phyloP scores from a whole-genome alignment of 2,329 filamentous ascomycete genomes.

The Aspergillus tubingensis region DNA sequence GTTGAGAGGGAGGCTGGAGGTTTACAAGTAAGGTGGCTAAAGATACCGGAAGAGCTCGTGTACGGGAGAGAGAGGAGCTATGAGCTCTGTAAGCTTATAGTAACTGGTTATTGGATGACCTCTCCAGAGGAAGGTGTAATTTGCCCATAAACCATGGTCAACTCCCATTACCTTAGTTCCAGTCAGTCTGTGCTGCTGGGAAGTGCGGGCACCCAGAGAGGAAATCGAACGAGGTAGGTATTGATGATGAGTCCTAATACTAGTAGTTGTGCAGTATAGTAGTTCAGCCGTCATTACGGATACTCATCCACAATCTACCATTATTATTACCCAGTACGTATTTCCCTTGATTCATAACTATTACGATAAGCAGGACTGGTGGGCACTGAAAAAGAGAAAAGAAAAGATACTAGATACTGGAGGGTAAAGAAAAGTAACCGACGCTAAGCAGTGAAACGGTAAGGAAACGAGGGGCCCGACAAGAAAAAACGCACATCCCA shows the following conservation, averaged over 20 bases:
- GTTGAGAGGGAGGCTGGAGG: background rate
- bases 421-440: background rate
- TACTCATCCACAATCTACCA: background rate
- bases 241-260: no score
- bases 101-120: no score
- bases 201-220: background rate
- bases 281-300: background rate
- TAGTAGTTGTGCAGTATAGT: no score
- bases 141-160: background rate
- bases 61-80: no score
- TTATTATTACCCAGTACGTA: background rate
- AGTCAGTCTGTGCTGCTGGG: background rate
- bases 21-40: background rate
- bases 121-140: background rate
- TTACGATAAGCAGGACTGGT: background rate
- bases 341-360: background rate
- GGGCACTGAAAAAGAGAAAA: background rate
- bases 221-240: background rate
- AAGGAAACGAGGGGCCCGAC: conserved; percentile 17
- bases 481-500: conserved; percentile 28
- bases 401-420: no score
- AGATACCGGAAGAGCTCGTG: background rate
- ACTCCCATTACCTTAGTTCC: background rate
- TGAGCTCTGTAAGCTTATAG: no score
- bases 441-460: conserved; percentile 14